Evolutionary conservation across 1,284 basidiomycete genomes (phyloP).

Genomic region (Coniophora puteana): DNA sequence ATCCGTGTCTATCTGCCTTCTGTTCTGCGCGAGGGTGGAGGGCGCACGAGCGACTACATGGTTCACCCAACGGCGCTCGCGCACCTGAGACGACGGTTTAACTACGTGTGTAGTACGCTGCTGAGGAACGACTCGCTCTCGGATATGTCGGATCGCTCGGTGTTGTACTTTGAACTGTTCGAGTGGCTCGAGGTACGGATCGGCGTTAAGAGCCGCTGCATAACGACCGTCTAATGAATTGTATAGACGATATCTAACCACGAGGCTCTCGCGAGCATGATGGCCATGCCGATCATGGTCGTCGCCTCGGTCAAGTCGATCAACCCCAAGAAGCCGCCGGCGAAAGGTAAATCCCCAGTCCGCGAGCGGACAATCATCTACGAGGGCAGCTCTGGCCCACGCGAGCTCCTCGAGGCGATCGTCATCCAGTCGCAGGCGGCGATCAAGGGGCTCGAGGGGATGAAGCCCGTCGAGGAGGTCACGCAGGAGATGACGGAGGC

Average conservation of each 20-base stretch:
- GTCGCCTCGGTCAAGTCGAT: constrained; percentile 63
- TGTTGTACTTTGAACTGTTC: constrained; percentile 85
- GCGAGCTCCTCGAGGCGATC: constrained; percentile 85
- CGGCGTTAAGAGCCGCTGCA: not conserved
- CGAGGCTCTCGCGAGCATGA: constrained; percentile 88
- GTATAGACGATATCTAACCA: constrained; percentile 82
- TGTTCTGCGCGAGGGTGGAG: constrained; percentile 66
- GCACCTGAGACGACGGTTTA: constrained; percentile 85
- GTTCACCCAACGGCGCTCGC: constrained; percentile 87
- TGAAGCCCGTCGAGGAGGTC: constrained; percentile 44
- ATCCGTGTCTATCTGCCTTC: constrained; percentile 80
- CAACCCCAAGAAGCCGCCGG: constrained; percentile 43
- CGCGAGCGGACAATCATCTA: constrained; percentile 81
- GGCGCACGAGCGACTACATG: constrained; percentile 79
- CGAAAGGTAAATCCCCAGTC: constrained; percentile 42
- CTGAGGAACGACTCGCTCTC: constrained; percentile 87
- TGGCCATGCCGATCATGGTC: constrained; percentile 95
- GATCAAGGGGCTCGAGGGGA: constrained; percentile 74
- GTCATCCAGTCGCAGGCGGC: constrained; percentile 88
- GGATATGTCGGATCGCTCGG: constrained; percentile 86
- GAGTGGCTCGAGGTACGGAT: constrained; percentile 82
- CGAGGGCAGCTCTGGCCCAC: constrained; percentile 84
- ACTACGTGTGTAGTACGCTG: constrained; percentile 78
- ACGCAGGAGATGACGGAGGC: constrained; percentile 76
- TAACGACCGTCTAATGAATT: constrained; percentile 1